phyloP scores from a whole-genome alignment of 345 rosid genomes.

The Erodium maritimum region DNA sequence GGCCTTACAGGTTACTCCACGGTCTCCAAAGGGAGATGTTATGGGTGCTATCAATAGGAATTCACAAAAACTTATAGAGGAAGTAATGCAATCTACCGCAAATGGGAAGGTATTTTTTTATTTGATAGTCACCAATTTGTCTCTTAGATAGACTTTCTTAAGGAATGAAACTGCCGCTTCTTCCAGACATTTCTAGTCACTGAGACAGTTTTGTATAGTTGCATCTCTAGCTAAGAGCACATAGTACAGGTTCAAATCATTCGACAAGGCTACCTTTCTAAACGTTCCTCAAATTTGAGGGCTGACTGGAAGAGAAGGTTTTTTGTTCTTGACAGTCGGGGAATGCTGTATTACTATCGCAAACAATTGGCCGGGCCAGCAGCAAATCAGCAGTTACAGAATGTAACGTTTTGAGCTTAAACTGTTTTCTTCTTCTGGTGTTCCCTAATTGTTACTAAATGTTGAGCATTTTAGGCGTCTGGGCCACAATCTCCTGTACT shows the following conservation, averaged over 20 bases:
- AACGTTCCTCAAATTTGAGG: constrained; percentile 89
- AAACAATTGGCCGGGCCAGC: constrained; percentile 42
- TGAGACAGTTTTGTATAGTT: background rate
- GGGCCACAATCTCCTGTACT: constrained; percentile 66
- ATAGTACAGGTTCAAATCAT: constrained; percentile 80
- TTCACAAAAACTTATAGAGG: constrained; percentile 98
- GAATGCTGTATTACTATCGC: constrained; percentile 94
- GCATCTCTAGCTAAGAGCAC: background rate
- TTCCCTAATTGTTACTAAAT: background rate
- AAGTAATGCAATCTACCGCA: constrained; percentile 95
- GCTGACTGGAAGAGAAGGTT: constrained; percentile 99
- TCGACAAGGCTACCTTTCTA: constrained; percentile 96
- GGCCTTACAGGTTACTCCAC: constrained; percentile 72
- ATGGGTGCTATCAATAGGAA: constrained; percentile 85
- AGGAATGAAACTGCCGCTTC: background rate
- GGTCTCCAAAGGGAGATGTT: constrained; percentile 98
- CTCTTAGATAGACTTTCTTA: background rate
- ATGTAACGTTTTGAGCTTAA: constrained; percentile 6
- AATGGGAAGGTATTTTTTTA: constrained; percentile 70
- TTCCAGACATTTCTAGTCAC: constrained; percentile 5
- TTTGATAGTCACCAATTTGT: constrained; percentile 2
- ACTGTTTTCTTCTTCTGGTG: background rate
- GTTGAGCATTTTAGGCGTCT: constrained; percentile 42
- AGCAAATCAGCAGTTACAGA: constrained; percentile 66
- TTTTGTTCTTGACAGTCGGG: constrained; percentile 99